Conservation (phyloP, 371 early-diverging fungal genomes). For the Mucor lusitanicus region DNA sequence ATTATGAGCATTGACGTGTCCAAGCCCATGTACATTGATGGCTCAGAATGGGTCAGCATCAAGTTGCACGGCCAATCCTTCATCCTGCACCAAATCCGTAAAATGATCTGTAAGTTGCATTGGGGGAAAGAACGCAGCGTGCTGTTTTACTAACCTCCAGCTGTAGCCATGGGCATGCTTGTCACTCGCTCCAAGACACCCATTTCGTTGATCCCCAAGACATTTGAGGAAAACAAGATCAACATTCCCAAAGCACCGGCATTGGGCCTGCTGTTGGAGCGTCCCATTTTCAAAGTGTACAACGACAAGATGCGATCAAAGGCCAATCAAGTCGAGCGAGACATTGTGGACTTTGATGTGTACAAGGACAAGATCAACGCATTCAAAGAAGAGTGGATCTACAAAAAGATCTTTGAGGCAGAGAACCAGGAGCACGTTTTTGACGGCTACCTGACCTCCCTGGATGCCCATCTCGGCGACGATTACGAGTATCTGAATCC, state of each 20-base stretch:
- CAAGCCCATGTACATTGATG: constrained; percentile 79
- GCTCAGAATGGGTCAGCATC: constrained; percentile 91
- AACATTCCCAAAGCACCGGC: constrained; percentile 99
- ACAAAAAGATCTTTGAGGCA: constrained; percentile 71
- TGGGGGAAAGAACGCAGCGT: not conserved
- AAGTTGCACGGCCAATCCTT: constrained; percentile 98
- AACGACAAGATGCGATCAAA: constrained; percentile 58
- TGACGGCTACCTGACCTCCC: constrained; percentile 62
- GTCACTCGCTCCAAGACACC: constrained; percentile 78
- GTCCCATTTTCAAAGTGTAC: constrained; percentile 71
- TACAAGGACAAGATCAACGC: constrained; percentile 62
- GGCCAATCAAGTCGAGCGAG: constrained; percentile 34
- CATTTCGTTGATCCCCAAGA: constrained; percentile 59
- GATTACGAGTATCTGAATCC: constrained; percentile 44
- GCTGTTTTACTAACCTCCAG: not conserved
- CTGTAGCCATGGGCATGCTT: constrained; percentile 72
- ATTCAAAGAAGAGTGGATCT: constrained; percentile 86
- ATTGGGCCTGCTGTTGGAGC: constrained; percentile 90
- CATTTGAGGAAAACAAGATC: constrained; percentile 70
- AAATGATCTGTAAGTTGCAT: constrained; percentile 88
- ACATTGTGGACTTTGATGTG: not conserved
- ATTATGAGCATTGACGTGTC: constrained; percentile 75
- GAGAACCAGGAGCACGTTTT: constrained; percentile 69
- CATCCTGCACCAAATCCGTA: constrained; percentile 99
- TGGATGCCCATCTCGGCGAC: constrained; percentile 53